Percentiles rank a stretch among this genome's conserved stretches.
Conservation (phyloP, 148 eudicot genomes). For the Nyssa sinensis region DNA sequence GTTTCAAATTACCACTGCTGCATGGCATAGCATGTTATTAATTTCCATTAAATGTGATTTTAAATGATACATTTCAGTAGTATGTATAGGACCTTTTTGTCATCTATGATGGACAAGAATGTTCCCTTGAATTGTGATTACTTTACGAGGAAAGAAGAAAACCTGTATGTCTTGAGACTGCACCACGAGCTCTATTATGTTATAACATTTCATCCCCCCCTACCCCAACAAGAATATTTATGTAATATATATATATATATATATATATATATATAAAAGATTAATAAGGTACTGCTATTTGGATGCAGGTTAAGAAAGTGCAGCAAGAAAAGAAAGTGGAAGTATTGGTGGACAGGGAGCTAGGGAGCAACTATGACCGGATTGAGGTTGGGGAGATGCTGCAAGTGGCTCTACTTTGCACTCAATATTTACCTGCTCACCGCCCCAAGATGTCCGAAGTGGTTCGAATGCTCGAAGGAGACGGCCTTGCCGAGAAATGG, state of each 20-base stretch:
- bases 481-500: conserved; percentile 96
- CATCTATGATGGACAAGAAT: too few relatives aligned
- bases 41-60: too few relatives aligned
- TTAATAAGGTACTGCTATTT: not conserved
- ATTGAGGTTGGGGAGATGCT: conserved; percentile 90
- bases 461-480: conserved; percentile 90
- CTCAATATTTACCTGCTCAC: conserved; percentile 72
- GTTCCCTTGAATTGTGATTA: too few relatives aligned
- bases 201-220: not conserved
- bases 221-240: too few relatives aligned
- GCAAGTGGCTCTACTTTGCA: conserved; percentile 90
- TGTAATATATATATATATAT: too few relatives aligned
- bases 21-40: too few relatives aligned
- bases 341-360: conserved; percentile 65
- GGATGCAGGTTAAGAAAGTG: conserved; percentile 77
- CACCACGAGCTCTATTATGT: too few relatives aligned
- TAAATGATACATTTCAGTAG: not conserved
- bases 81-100: too few relatives aligned
- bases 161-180: too few relatives aligned
- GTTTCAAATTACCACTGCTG: too few relatives aligned
- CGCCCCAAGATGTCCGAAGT: conserved; percentile 96
- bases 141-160: not conserved
- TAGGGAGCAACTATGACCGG: conserved; percentile 75
- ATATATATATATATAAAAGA: conserved; percentile 4
- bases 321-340: conserved; percentile 83